Evolutionary conservation across 176 grass and related monocot species (phyloP).

Genomic region (Metroxylon sagu): DNA sequence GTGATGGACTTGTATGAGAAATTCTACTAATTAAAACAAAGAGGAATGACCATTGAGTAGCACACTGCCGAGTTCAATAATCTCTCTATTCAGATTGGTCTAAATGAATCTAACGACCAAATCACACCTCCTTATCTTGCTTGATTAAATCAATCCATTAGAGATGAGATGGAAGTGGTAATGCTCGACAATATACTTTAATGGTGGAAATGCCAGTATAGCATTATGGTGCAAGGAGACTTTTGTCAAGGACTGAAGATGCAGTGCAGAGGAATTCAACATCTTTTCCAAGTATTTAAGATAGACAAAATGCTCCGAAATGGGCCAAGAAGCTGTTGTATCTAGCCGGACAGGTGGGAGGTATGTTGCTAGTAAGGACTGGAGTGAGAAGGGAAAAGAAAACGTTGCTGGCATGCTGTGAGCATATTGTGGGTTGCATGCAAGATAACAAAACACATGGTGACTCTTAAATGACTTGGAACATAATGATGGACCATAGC

Average conservation of each 20-base stretch:
- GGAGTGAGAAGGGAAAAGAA: background rate
- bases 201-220: background rate
- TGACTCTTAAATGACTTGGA: too few relatives aligned
- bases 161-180: background rate
- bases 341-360: background rate
- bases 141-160: background rate
- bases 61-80: background rate
- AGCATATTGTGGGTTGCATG: too few relatives aligned
- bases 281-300: background rate
- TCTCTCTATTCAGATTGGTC: background rate
- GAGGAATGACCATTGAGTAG: background rate
- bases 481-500: too few relatives aligned
- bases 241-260: background rate
- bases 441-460: too few relatives aligned
- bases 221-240: background rate
- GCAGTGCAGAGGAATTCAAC: background rate
- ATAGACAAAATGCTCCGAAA: background rate
- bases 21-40: background rate
- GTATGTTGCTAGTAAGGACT: background rate
- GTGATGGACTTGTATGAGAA: background rate
- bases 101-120: background rate
- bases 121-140: background rate
- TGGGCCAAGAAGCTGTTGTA: background rate
- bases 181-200: background rate
- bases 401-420: background rate